Conservation (phyloP, 768 basidiomycete species). For the Suillus alpinus region DNA sequence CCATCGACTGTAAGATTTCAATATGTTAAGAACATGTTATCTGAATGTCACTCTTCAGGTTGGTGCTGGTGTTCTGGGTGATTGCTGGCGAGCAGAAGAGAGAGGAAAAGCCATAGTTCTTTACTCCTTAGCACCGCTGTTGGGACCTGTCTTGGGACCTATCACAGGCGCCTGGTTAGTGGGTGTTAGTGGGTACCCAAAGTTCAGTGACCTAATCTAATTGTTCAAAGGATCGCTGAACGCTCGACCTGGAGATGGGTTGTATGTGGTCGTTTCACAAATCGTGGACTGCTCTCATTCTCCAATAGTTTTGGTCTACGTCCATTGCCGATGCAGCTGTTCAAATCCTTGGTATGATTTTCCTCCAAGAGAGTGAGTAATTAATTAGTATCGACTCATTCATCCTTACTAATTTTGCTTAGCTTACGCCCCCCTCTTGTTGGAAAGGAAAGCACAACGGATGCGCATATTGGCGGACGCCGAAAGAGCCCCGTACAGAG, state of each 20-base stretch:
- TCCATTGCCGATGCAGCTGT: conserved; percentile 53
- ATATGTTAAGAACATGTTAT: not conserved
- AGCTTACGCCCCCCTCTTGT: conserved; percentile 29
- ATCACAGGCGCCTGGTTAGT: conserved; percentile 56
- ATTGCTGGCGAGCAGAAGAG: conserved; percentile 60
- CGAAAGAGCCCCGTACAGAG: conserved; percentile 39
- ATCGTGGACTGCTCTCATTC: not conserved
- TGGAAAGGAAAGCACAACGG: conserved; percentile 49
- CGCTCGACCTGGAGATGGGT: conserved; percentile 73
- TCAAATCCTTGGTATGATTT: conserved; percentile 55
- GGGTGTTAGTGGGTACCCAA: conserved; percentile 22
- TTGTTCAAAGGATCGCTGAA: conserved; percentile 46
- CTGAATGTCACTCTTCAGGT: conserved; percentile 31
- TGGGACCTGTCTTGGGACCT: conserved; percentile 66
- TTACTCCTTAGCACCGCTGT: conserved; percentile 61
- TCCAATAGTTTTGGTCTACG: conserved; percentile 60
- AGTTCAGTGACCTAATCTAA: not conserved
- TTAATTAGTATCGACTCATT: conserved; percentile 13
- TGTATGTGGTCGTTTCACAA: conserved; percentile 30
- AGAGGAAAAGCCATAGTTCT: conserved; percentile 63
- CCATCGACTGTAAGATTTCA: conserved; percentile 44
- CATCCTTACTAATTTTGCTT: not conserved
- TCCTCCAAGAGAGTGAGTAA: conserved; percentile 60
- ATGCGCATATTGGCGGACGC: conserved; percentile 42
- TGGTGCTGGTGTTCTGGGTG: conserved; percentile 67